These are phyloP conservation scores for Claviceps spartinae DNA, from an alignment of 2,329 filamentous ascomycete genomes.

Conservation along the genomic window DNA sequence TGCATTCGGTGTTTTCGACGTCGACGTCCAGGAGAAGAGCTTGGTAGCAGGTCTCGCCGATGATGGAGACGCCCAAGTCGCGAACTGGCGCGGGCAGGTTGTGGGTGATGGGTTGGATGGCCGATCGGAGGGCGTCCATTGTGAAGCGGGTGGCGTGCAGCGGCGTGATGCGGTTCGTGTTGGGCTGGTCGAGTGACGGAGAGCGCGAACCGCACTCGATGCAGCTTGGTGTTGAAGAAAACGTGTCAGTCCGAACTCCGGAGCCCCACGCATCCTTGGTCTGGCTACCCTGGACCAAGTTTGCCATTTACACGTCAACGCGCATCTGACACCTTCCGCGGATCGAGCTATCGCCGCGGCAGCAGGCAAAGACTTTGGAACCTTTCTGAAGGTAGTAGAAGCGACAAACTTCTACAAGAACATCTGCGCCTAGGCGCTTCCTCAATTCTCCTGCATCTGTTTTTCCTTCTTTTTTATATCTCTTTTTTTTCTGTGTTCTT, in stretches of 20 bases:
- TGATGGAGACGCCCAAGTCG: constrained; percentile 62
- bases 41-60: constrained; percentile 76
- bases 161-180: background rate
- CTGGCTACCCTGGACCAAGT: background rate
- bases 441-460: too few species aligned
- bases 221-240: background rate
- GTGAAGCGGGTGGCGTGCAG: constrained; percentile 1
- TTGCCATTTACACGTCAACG: too few species aligned
- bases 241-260: background rate
- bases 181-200: background rate
- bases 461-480: too few species aligned
- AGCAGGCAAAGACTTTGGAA: too few species aligned
- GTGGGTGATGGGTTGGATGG: constrained; percentile 55
- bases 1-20: constrained; percentile 59
- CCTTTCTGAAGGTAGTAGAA: too few species aligned
- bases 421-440: too few species aligned
- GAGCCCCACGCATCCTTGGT: background rate
- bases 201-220: too few species aligned
- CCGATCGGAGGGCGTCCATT: constrained; percentile 50
- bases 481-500: too few species aligned
- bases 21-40: constrained; percentile 77
- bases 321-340: too few species aligned
- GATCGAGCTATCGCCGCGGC: too few species aligned
- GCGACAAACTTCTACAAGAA: too few species aligned
- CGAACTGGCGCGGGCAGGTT: constrained; percentile 62